Evolutionary conservation across 2,329 filamentous ascomycete genomes (phyloP).

Genomic region (Trematosphaeria pertusa): DNA sequence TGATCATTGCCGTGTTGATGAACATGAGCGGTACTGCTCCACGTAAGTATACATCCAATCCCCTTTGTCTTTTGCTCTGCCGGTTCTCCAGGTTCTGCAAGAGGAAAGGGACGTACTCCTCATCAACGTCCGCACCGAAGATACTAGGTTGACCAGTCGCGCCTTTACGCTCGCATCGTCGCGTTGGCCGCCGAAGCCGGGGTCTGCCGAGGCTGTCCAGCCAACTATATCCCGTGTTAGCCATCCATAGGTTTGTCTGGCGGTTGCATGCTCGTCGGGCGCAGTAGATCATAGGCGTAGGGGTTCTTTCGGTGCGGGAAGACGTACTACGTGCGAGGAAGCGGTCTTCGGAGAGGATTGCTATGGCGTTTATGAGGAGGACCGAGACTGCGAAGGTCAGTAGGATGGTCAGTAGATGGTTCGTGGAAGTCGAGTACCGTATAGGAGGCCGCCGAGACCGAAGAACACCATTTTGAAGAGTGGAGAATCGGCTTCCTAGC

Average conservation of each 20-base stretch:
- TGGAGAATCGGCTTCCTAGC: too few species aligned
- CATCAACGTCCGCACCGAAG: constrained; percentile 89
- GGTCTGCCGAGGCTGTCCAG: constrained; percentile 74
- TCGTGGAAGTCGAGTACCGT: constrained; percentile 59
- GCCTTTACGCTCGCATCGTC: constrained; percentile 82
- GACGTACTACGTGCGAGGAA: constrained; percentile 81
- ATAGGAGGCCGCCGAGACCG: constrained; percentile 73
- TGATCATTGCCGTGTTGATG: constrained; percentile 49
- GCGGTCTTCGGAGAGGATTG: constrained; percentile 91
- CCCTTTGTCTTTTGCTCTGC: not conserved
- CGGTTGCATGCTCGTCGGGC: not conserved
- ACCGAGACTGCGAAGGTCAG: constrained; percentile 67
- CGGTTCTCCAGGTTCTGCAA: not conserved
- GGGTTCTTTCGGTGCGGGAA: not conserved
- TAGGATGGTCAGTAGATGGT: constrained; percentile 9
- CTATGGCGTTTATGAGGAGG: constrained; percentile 91
- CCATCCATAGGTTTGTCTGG: not conserved
- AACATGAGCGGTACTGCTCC: constrained; percentile 47
- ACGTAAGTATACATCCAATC: constrained; percentile 15
- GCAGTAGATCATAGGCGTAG: not conserved
- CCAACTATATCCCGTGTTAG: constrained; percentile 67
- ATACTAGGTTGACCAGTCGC: constrained; percentile 88
- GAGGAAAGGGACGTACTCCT: constrained; percentile 70
- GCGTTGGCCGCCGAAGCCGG: constrained; percentile 75
- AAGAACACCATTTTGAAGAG: constrained; percentile 69